Evolutionary conservation across 306 rosid genomes (phyloP).

Genomic region (Datisca glomerata): DNA sequence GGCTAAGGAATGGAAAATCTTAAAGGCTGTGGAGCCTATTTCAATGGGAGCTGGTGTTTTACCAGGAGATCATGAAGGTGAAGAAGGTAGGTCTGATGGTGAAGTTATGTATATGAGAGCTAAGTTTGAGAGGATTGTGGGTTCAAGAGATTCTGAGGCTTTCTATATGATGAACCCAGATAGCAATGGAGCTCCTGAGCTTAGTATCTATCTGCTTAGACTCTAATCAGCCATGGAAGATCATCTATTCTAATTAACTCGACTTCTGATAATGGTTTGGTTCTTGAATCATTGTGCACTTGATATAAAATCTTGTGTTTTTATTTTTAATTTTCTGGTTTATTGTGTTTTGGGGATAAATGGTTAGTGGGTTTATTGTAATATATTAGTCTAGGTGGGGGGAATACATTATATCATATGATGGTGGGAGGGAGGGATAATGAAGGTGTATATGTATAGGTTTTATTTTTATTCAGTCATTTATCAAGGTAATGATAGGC

Average conservation of each 20-base stretch:
- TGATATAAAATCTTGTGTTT: neutral
- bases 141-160: slow-evolving; percentile 97
- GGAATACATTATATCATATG: slow-evolving; percentile 45
- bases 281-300: too few species aligned
- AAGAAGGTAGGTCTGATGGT: slow-evolving; percentile 37
- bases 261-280: neutral
- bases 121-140: slow-evolving; percentile 94
- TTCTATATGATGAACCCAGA: slow-evolving; percentile 99
- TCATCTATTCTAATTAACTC: slow-evolving; percentile 13
- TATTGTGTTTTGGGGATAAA: slow-evolving; percentile 22
- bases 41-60: slow-evolving; percentile 97
- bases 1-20: slow-evolving; percentile 64
- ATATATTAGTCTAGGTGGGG: slow-evolving; percentile 37
- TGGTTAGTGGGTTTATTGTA: slow-evolving; percentile 33
- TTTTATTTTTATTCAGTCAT: too few species aligned
- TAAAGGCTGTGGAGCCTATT: slow-evolving; percentile 83
- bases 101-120: slow-evolving; percentile 96
- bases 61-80: slow-evolving; percentile 29
- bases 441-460: slow-evolving; percentile 77
- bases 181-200: slow-evolving; percentile 96
- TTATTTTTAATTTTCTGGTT: slow-evolving; percentile 2
- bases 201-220: slow-evolving; percentile 90
- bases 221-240: slow-evolving; percentile 32
- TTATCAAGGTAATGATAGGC: too few species aligned
- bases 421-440: slow-evolving; percentile 45